These are phyloP conservation scores for Rickenella mellea DNA, from an alignment of 768 basidiomycete genomes.

Conservation along the genomic window DNA sequence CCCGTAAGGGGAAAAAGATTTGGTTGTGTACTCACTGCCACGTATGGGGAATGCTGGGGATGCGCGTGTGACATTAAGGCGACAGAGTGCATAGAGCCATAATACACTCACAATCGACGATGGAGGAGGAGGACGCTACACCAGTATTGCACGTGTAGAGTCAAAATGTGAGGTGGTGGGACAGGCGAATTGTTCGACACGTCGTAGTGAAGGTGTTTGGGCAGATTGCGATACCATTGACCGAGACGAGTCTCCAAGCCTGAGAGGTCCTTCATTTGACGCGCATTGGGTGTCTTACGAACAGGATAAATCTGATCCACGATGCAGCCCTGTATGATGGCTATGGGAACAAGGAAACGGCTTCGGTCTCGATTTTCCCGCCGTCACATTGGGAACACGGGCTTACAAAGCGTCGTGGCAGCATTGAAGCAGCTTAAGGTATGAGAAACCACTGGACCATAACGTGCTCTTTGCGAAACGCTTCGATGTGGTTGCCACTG, in stretches of 20 bases:
- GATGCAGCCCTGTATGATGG: constrained; percentile 56
- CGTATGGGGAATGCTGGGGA: constrained; percentile 71
- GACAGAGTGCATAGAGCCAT: not conserved
- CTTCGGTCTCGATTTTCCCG: too few species aligned
- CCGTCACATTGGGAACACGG: too few species aligned
- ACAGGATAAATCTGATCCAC: constrained; percentile 66
- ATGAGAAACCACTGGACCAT: too few species aligned
- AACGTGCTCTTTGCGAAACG: constrained; percentile 29
- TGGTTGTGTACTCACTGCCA: constrained; percentile 42
- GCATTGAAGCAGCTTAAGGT: too few species aligned
- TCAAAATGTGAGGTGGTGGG: constrained; percentile 57
- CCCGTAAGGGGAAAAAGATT: not conserved
- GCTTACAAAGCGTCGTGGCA: too few species aligned
- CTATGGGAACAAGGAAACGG: too few species aligned
- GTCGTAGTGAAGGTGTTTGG: constrained; percentile 54
- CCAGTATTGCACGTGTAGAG: constrained; percentile 71
- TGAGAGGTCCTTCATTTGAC: constrained; percentile 39
- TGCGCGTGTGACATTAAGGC: too few species aligned
- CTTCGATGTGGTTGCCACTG: constrained; percentile 40
- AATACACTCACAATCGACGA: constrained; percentile 62
- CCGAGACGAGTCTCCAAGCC: constrained; percentile 59
- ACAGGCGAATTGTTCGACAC: constrained; percentile 38
- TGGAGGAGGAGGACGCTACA: constrained; percentile 64
- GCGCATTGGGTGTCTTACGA: constrained; percentile 32
- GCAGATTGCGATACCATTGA: constrained; percentile 65